Percentiles rank a stretch among this genome's conserved stretches.
phyloP scores from a whole-genome alignment of 768 basidiomycete species.

The Panaeolus cyanescens region DNA sequence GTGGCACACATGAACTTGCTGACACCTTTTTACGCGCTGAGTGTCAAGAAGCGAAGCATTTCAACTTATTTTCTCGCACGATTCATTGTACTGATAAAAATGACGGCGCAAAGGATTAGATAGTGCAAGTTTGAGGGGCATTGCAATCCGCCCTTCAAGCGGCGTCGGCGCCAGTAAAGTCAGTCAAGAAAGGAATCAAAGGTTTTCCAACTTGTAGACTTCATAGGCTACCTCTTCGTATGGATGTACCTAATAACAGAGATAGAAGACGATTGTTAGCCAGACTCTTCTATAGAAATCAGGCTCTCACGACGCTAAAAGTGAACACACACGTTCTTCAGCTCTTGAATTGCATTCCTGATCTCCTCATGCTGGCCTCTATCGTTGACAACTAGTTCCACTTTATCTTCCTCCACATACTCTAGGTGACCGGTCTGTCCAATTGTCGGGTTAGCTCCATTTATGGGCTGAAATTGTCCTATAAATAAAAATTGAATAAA shows the following conservation, averaged over 20 bases:
- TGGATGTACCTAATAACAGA: conserved; percentile 44
- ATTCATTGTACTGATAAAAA: not conserved
- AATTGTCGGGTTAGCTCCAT: conserved; percentile 45
- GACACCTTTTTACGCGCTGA: not conserved
- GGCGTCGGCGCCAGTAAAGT: not conserved
- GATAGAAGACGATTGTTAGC: not conserved
- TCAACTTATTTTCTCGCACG: not conserved
- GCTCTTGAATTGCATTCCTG: conserved; percentile 38
- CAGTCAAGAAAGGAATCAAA: conserved; percentile 24
- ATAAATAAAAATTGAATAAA: conserved; percentile 4
- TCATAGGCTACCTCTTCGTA: conserved; percentile 63
- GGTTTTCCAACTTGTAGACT: conserved; percentile 50
- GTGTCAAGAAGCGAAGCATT: not conserved
- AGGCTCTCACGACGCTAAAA: not conserved
- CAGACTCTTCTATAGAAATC: conserved; percentile 1
- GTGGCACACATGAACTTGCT: conserved; percentile 2
- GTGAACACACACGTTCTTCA: conserved; percentile 43
- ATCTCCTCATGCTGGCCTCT: conserved; percentile 36
- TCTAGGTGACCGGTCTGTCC: conserved; percentile 45
- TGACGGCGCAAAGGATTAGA: not conserved
- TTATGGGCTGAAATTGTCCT: conserved; percentile 50
- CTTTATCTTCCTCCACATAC: conserved; percentile 53
- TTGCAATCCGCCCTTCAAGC: too few relatives aligned
- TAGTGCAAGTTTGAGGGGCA: too few relatives aligned
- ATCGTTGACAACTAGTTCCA: conserved; percentile 51